Percentiles rank a stretch among this genome's conserved stretches.
Evolutionary conservation across 352 stramenopile genomes (phyloP).

Genomic region (Phytopythium kandeliae): DNA sequence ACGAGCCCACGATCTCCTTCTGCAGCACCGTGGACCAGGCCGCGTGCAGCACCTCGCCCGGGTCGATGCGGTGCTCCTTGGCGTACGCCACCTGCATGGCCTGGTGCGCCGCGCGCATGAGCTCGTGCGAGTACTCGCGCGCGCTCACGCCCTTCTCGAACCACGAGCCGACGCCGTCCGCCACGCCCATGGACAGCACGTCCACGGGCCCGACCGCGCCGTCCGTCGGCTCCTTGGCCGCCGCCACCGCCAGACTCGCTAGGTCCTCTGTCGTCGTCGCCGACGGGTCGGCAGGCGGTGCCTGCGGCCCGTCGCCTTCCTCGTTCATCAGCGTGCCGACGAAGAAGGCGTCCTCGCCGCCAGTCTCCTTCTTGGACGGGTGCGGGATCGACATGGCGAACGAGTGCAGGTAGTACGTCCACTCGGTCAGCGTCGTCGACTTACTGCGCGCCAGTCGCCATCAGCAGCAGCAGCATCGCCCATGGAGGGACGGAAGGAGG

Average conservation of each 20-base stretch:
- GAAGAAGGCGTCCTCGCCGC: conserved; percentile 94
- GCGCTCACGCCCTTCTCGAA: conserved; percentile 90
- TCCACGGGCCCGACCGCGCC: conserved; percentile 51
- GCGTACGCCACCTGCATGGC: conserved; percentile 53
- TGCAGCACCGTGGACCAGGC: conserved; percentile 78
- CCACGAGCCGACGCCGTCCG: conserved; percentile 95
- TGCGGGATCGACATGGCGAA: conserved; percentile 79
- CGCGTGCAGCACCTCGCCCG: conserved; percentile 56
- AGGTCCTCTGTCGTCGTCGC: conserved; percentile 2
- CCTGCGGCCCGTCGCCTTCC: conserved; percentile 21
- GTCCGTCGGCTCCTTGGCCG: conserved; percentile 21
- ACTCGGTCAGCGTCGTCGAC: conserved; percentile 28
- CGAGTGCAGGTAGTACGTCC: conserved; percentile 58
- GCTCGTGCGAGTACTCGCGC: conserved; percentile 55
- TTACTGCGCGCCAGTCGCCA: too few relatives aligned
- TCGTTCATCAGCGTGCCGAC: conserved; percentile 64
- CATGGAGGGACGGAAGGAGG: not conserved
- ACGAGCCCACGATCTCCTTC: conserved; percentile 91
- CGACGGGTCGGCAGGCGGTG: conserved; percentile 14
- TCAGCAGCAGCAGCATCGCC: too few relatives aligned
- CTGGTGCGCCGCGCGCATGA: conserved; percentile 75
- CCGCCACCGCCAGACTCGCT: not conserved
- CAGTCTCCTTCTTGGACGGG: conserved; percentile 60
- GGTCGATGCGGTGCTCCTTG: conserved; percentile 56
- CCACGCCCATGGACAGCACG: conserved; percentile 91